Evolutionary conservation across 306 rosid species (phyloP).

Genomic region (Pyrus bretschneideri): DNA sequence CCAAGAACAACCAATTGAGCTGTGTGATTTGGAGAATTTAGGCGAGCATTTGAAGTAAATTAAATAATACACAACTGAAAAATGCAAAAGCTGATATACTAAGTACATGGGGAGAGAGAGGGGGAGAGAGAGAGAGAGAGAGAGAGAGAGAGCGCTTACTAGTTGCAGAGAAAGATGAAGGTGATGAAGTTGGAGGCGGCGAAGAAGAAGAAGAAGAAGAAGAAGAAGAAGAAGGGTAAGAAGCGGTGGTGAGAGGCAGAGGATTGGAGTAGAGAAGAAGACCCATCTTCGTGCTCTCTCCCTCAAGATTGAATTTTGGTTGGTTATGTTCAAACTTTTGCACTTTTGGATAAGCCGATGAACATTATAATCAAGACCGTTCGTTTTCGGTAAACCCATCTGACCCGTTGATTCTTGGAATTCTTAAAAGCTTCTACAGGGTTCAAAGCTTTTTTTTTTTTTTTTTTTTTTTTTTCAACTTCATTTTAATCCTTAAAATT

Average conservation of each 20-base stretch:
- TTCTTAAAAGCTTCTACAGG: not conserved
- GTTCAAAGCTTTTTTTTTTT: too few relatives aligned
- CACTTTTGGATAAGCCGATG: constrained; percentile 16
- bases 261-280: constrained; percentile 48
- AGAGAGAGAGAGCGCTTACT: constrained; percentile 29
- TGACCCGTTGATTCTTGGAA: not conserved
- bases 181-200: constrained; percentile 1
- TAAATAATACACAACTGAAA: not conserved
- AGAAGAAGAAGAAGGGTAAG: constrained; percentile 28
- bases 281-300: constrained; percentile 31
- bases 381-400: not conserved
- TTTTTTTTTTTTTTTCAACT: too few relatives aligned
- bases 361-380: not conserved
- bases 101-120: not conserved
- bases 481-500: too few relatives aligned
- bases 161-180: constrained; percentile 15
- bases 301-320: not conserved
- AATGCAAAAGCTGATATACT: not conserved
- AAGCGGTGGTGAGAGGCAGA: constrained; percentile 23
- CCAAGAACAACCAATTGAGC: not conserved
- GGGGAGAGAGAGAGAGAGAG: not conserved
- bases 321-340: not conserved
- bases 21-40: not conserved
- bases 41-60: not conserved
- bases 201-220: not conserved